Conservation (phyloP, 2,329 filamentous ascomycete species). For the Aspergillus pseudoviridinutans region DNA sequence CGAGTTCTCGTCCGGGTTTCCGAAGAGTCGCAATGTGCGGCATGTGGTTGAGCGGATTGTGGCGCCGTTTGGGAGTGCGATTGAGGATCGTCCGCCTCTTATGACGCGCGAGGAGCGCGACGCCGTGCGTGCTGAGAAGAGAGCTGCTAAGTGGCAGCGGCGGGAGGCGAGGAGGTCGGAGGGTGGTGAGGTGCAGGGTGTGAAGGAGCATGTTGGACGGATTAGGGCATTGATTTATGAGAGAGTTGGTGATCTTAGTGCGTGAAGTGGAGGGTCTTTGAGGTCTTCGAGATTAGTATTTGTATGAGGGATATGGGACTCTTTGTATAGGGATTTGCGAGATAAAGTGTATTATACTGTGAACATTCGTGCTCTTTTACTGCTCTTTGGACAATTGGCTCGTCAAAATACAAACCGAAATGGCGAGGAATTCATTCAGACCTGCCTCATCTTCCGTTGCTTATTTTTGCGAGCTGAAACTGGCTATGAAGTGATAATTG, state of each 20-base stretch:
- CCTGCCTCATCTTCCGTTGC: not conserved
- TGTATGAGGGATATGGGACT: not conserved
- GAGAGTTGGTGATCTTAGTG: conserved; percentile 3
- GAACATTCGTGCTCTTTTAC: not conserved
- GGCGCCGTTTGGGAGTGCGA: conserved; percentile 34
- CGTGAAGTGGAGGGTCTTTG: not conserved
- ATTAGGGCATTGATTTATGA: conserved; percentile 28
- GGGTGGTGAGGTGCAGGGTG: conserved; percentile 4
- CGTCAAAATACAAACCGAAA: no score
- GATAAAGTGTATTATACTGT: not conserved
- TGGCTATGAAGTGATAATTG: not conserved
- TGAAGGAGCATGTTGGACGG: conserved; percentile 24
- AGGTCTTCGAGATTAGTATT: not conserved
- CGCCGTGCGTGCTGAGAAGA: conserved; percentile 25
- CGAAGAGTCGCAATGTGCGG: conserved; percentile 34
- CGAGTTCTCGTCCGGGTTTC: conserved; percentile 40
- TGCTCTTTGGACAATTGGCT: not conserved
- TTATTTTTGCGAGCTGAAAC: not conserved
- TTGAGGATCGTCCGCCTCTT: conserved; percentile 36
- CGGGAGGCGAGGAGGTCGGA: conserved; percentile 25
- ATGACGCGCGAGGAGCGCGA: conserved; percentile 34
- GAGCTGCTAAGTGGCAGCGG: conserved; percentile 29
- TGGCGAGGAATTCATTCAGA: no score
- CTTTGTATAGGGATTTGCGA: not conserved
- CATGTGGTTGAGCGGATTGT: conserved; percentile 43